Evolutionary conservation across 2,329 filamentous ascomycete species (phyloP), one percentile per base, ranked within the genome.

Genomic region (Clarireedia hainanense): DNA sequence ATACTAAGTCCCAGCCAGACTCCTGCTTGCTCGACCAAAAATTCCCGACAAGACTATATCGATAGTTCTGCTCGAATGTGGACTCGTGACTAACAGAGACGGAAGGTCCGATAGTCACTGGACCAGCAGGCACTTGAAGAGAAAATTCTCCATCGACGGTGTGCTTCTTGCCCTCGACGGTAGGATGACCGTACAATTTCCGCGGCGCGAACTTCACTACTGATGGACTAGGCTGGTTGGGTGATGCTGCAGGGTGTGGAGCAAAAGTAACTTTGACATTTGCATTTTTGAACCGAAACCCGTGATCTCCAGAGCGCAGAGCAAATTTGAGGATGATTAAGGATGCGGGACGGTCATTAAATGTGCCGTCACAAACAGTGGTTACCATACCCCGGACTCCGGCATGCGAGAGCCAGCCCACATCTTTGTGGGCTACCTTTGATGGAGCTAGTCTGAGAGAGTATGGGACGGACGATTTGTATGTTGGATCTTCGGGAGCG

Each of bases 381-480:
- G 53, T 55, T 12, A 62, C 58, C 47, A 57, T 54, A 1, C 60
- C 60, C 4, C 57, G 56, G 0, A 61, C 50, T 5, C 60, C 60
- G 2, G 60, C 58, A 23, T 54, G 45, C 14, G 58, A 55, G 5
- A 62, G 55, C 80, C 68, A 56, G 78, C 79, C 46, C 75, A 76
- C 57, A 74, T 84, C 30, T 71, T 75, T 54, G 74, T 85, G 36
- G 79, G 80, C 4, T 24, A 55, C 45, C 17, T 24, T 43, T 24
- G 12, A 14, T 20, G 40, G 40, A 17, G 23, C n/a, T 12, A 43
- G 17, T 14, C 23, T 43, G 17, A 17, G 40, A 43, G 40, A 43
- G 17, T 17, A 43, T 12, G 40, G 14, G 17, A 10, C n/a, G 9
- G 30, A 34, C 2, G 30, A 34, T 34, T 9, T 34, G 30, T 12